These are phyloP conservation scores for Chenopodium suecicum DNA, from an alignment of 148 eudicot species.

Conservation along the genomic window DNA sequence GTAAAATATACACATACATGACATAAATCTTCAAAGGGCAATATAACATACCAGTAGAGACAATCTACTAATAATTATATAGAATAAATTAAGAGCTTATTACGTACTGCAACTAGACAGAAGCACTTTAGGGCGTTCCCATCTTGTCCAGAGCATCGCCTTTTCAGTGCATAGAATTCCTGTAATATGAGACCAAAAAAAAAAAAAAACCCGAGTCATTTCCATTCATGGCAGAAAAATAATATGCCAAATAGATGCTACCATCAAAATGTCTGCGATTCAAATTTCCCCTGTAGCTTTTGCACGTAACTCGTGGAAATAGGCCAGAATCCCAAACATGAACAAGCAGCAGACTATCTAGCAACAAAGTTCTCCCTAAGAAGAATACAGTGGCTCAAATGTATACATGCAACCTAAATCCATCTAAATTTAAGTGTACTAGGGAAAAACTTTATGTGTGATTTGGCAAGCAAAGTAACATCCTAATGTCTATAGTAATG, in stretches of 20 bases:
- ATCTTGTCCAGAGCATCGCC: constrained; percentile 61
- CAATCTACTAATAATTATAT: neutral
- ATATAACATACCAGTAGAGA: neutral
- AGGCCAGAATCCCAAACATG: neutral
- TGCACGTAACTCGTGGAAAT: neutral
- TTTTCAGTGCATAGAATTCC: constrained; percentile 81
- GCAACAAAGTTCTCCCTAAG: neutral
- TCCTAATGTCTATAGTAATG: no score
- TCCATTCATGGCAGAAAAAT: neutral
- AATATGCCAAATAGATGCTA: neutral
- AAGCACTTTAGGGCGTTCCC: constrained; percentile 67
- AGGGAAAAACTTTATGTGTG: no score
- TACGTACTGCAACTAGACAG: constrained; percentile 73
- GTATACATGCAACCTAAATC: neutral
- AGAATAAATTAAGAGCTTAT: constrained; percentile 2
- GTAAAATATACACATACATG: neutral
- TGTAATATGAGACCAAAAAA: constrained; percentile 23
- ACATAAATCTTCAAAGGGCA: neutral
- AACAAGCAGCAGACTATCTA: constrained; percentile 5
- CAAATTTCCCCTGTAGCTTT: neutral
- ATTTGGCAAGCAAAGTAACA: no score
- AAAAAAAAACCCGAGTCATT: neutral
- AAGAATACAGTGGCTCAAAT: neutral
- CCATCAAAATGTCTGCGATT: neutral
- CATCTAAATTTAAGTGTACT: no score